Base-by-base conservation (phyloP, 257 asterid species). In the Phtheirospermum japonicum region DNA sequence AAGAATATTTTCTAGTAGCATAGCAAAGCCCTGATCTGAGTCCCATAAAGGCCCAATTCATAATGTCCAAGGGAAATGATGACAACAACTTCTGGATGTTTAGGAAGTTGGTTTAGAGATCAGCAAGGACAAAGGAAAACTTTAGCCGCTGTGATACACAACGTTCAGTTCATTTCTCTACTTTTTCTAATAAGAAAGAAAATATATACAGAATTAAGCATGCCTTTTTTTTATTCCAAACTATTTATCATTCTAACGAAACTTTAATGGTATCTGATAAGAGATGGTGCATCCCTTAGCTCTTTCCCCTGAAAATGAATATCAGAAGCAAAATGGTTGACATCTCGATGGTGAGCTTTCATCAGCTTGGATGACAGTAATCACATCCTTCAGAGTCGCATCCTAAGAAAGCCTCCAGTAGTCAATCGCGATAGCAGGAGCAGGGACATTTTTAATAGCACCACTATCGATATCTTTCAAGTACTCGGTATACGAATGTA, bases 281-380 rank as follows among this genome's bases (percentile, higher is more conserved):
- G 98, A 52, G 98, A 96, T n/a, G 95, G 82, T 48, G 95, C 80
- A 19, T 83, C 91, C 65, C 82, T 83, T 65, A 91, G 58, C 57
- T 86, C 82, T 79, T 91, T 91, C 31, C 98, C 98, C 65, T 82
- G 88, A 66, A 63, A 82, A 78, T 86, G 96, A 59, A 91, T 75
- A 64, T 91, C 98, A 13, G 97, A 88, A 68, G 97, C 96, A 73
- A 87, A 87, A 80, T 90, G 97, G 80, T 90, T 90, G 84, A 90
- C 97, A 60, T 90, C 97, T 11, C 96, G 89, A 65, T 90, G 97
- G 74, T 90, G 97, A 65, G 97, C 97, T 78, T 90, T n/a, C 97
- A 69, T 90, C 97, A 28, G 97, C 96, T 34, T 90, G 89, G 68
- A 90, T 82, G 61, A 90, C 96, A 32, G 76, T 79, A 57, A 90